Base-by-base conservation (phyloP, 352 stramenopile genomes). In the Pseudoperonospora humuli region DNA sequence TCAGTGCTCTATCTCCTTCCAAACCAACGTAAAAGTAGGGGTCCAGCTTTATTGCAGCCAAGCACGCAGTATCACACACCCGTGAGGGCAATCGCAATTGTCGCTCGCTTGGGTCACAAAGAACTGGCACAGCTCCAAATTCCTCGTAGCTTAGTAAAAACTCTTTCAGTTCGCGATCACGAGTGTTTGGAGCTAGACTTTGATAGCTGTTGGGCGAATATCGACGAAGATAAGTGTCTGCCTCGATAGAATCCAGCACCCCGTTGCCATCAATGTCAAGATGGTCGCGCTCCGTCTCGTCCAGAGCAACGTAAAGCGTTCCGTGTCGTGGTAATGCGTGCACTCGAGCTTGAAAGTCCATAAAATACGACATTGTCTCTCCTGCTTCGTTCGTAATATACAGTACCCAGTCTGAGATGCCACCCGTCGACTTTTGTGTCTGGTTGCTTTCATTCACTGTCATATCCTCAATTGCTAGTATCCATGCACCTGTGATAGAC, bases 351-450 rank as follows among this genome's bases (percentile, higher is more conserved):
- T 59, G 61, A 5, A 88, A 64, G 31, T 89, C 74, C 70, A 88
- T 81, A 36, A 72, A 82, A 47, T 88, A 86, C 15, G 53, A 45
- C 0, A 26, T 45, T 1, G 64, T 75, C 13, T 70, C 64, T 14
- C 73, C 74, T 1, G 74, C 75, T 36, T 71, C 43, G 45, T 84
- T 84, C 0, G 74, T 91, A 21, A 93, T 39, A 4, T 67, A 42
- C 3, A 93, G 36, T 18, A 75, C 49, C 75, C 75, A 93, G 45
- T 90, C 81, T 3, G 75, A 86, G 13, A 93, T 64, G 1, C 55
- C 74, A 1, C 81, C 81, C 1, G 63, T 56, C 0, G 19, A 36
- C 3, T 20, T 31, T 34, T 26, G n/a, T 4, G 21, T 21, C n/a
- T 46, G 1, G 26, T 10, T 43, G 23, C 36, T 60, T 9, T 39